Evolutionary conservation across 2,329 filamentous ascomycete genomes (phyloP), one percentile per base, ranked within the genome.

Genomic region (Colletotrichum viniferum): DNA sequence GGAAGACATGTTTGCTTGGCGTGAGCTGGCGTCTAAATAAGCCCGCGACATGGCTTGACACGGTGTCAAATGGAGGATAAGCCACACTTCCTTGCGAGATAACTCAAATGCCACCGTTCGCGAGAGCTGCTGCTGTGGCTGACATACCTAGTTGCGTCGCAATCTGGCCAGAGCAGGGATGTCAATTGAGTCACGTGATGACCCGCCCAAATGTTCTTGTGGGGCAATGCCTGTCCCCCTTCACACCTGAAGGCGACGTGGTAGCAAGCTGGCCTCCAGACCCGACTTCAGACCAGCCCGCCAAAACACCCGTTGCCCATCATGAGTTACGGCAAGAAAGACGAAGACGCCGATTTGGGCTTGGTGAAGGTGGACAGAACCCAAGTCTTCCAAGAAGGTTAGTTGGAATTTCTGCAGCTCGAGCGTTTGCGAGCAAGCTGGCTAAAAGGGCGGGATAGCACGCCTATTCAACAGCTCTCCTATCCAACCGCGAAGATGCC

Each of bases 291-390:
- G 82, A 61, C 16, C 58, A 80, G 78, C 79, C 78, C 79, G 78
- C 78, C 77, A 79, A 71, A 71, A 18, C 58, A 73, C 80, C 81
- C 80, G 80, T 81, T 82, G 86, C 87, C 87, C 88, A 92, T 80
- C 83, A 98, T 98, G 96, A 97, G 94, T 88, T 98, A 97, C 92
- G 94, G 96, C 90, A 99, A 99, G 90, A 98, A 98, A 90, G 96
- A 99, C 87, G 97, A 98, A 91, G 97, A 99, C 89, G 95, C 94
- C 84, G 96, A 98, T 85, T 92, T 94, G 85, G 94, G 94, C 84
- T 91, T 98, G 89, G 94, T 98, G 90, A 98, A 96, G 91, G 95
- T 98, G 82, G 97, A 99, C 88, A 94, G 97, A 83, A 98, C 96
- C 73, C 96, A 96, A 81, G 97, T 99, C 79, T 98, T 98, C 86